Conservation (phyloP, 129 eudicot genomes). For the Chrysanthemum seticuspe region DNA sequence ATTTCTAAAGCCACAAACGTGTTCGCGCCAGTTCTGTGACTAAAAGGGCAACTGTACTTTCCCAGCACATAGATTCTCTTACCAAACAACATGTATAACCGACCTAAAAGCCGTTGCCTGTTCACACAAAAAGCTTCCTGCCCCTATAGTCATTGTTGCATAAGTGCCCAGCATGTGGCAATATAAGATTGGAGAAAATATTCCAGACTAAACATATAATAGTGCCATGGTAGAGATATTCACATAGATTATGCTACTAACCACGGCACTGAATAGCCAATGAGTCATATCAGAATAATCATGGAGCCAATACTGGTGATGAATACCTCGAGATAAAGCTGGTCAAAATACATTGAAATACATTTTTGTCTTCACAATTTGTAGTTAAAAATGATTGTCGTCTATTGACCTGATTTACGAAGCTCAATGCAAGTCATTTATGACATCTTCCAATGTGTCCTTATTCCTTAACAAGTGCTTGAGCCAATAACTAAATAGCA, state of each 20-base stretch:
- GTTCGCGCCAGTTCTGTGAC: neutral
- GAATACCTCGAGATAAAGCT: conserved; percentile 4
- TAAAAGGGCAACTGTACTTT: neutral
- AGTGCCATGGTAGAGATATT: neutral
- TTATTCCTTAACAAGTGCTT: neutral
- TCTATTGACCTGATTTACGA: conserved; percentile 1
- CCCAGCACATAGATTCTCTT: neutral
- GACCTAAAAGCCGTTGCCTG: conserved; percentile 1
- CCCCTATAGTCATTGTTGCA: conserved; percentile 2
- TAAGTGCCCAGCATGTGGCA: neutral
- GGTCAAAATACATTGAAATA: neutral
- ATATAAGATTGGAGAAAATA: neutral
- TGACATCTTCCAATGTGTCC: neutral
- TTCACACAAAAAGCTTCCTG: neutral
- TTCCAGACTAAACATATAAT: conserved; percentile 15
- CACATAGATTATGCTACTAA: neutral
- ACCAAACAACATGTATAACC: conserved; percentile 7
- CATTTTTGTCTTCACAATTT: neutral
- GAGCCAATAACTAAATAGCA: neutral
- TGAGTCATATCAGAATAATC: conserved; percentile 4
- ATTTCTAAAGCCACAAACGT: conserved; percentile 1
- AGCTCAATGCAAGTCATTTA: neutral
- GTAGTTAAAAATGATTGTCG: neutral
- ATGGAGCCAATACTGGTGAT: conserved; percentile 19
- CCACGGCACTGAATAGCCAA: neutral